A percentile compares a stretch with the other conserved stretches of the same genome.
phyloP scores from a whole-genome alignment of 164 flowering plant species.

The Piper longum region DNA sequence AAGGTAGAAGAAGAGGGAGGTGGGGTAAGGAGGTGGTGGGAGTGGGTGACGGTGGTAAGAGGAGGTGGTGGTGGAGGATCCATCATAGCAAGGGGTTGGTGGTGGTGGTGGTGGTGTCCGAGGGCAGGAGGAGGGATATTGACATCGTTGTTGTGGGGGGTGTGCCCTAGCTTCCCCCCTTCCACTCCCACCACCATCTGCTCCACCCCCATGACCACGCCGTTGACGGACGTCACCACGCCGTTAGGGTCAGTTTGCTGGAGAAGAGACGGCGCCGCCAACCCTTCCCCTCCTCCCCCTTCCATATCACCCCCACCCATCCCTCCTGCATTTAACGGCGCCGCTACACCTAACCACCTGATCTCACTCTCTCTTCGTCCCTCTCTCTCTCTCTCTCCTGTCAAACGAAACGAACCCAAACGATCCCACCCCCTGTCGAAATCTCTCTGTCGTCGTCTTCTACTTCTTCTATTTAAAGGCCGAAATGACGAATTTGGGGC shows the following conservation, averaged over 20 bases:
- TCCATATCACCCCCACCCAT: conserved; percentile 35
- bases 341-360: conserved; percentile 29
- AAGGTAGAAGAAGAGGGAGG: background rate
- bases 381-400: conserved; percentile 5
- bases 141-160: conserved; percentile 32
- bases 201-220: conserved; percentile 45
- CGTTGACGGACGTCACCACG: conserved; percentile 28
- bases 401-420: too few species aligned
- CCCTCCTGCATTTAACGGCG: conserved; percentile 12
- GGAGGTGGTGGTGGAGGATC: background rate
- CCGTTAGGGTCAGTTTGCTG: conserved; percentile 43
- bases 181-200: background rate
- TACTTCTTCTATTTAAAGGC: background rate
- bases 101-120: conserved; percentile 27
- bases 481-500: background rate
- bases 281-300: conserved; percentile 44
- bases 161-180: conserved; percentile 39
- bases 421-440: background rate
- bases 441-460: background rate
- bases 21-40: background rate
- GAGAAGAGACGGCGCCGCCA: conserved; percentile 32
- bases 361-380: background rate
- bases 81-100: conserved; percentile 21
- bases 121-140: conserved; percentile 7
- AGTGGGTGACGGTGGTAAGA: conserved; percentile 19